Conservation (phyloP, 257 asterid genomes). For the Solanum chaucha region DNA sequence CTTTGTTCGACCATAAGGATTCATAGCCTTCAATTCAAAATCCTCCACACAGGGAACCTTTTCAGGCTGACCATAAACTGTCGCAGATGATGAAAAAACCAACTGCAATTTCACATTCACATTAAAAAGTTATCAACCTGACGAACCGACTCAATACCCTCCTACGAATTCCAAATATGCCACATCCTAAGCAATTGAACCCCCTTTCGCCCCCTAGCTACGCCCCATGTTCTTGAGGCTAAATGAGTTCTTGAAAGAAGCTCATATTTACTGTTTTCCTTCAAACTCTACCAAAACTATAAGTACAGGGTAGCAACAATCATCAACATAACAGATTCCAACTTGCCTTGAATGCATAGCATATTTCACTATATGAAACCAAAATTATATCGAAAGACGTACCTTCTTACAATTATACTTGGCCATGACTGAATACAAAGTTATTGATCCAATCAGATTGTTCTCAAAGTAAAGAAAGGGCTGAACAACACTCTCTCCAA, state of each 20-base stretch:
- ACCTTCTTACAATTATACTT: constrained; percentile 94
- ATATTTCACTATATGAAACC: not conserved
- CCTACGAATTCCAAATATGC: not conserved
- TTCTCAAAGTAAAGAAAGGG: constrained; percentile 87
- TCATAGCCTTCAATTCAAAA: constrained; percentile 77
- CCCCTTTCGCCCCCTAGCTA: not conserved
- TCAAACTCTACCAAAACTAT: not conserved
- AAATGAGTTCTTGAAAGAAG: not conserved
- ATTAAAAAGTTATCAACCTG: not conserved
- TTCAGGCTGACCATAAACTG: constrained; percentile 95
- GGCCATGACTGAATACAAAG: constrained; percentile 60
- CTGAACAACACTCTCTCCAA: constrained; percentile 84
- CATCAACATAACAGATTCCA: not conserved
- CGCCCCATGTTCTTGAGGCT: not conserved
- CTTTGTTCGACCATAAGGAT: constrained; percentile 97
- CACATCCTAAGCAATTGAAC: not conserved
- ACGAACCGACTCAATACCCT: not conserved
- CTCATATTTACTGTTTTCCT: not conserved
- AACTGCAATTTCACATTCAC: constrained; percentile 31
- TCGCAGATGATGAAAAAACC: constrained; percentile 96
- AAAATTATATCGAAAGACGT: not conserved
- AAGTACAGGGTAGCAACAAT: not conserved
- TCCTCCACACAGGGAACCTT: constrained; percentile 82
- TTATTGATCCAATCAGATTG: constrained; percentile 77
- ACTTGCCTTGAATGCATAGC: not conserved